Evolutionary conservation across 2,329 filamentous ascomycete genomes (phyloP), one percentile per base, ranked within the genome.

Genomic region (Talaromyces marneffei): DNA sequence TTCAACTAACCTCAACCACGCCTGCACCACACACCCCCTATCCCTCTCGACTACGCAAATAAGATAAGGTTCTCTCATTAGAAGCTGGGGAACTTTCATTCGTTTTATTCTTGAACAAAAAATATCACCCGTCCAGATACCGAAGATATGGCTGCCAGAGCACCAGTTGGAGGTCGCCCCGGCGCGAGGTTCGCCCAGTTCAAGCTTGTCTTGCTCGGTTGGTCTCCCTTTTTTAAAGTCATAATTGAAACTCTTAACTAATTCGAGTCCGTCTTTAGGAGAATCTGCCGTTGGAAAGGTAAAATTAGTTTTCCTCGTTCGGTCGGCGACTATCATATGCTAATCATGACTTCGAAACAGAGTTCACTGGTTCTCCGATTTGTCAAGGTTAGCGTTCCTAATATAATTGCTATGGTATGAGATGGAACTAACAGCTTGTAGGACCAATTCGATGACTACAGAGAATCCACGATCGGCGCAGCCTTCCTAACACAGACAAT

Each of bases 271-370:
- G 54, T 18, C 20, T 66, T 48, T 59, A 97, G 93, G 94, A 77
- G 94, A 99, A 83, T 99, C 94, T 69, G 94, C 94, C 63, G 94
- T 99, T 62, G 94, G 94, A 88, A 99, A 99, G 90, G 91, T 95
- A 71, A 65, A 68, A 62, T 62, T 12, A 57, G 9, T 18, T 27
- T 27, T 52, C 18, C 33, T 42, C n/a, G 20, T 39, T 59, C 46
- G 35, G 27, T 53, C n/a, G 20, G 44, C 35, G 35, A 27, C 33
- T 33, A 48, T 53, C 16, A 29, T 10, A 55, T 55, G 33, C 58
- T 63, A 61, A 60, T 35, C 57, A 40, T 48, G 33, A 31, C 12
- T 27, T 31, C 16, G 48, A 29, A 8, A 46, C 59, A 96, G 93
- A 97, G 92, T 80, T 99, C 94, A 67, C 88, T 99, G 78, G 94